A percentile compares a stretch with the other conserved stretches of the same genome.
Conservation (phyloP, 2,329 filamentous ascomycete species). For the Raffaelea arxii region DNA sequence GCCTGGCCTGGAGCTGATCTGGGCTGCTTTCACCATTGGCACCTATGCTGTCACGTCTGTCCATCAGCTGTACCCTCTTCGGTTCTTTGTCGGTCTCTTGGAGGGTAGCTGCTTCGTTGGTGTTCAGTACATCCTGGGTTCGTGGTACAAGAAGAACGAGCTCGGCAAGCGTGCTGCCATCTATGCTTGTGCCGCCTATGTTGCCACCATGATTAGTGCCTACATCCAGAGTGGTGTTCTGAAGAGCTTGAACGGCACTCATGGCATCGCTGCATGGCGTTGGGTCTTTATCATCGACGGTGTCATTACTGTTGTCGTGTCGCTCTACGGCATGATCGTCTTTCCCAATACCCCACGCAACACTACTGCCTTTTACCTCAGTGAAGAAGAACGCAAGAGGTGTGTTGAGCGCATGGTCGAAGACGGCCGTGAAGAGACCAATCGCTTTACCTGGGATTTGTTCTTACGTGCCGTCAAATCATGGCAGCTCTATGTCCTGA, state of each 20-base stretch:
- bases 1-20: constrained; percentile 9
- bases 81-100: constrained; percentile 44
- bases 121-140: constrained; percentile 33
- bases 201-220: constrained; percentile 26
- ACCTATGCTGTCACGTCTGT: constrained; percentile 10
- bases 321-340: constrained; percentile 36
- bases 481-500: constrained; percentile 19
- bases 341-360: constrained; percentile 38
- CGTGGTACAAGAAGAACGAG: constrained; percentile 51
- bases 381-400: constrained; percentile 23
- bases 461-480: constrained; percentile 14
- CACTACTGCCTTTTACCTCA: constrained; percentile 24
- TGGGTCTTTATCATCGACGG: constrained; percentile 41
- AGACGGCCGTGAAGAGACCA: constrained; percentile 16
- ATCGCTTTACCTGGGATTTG: constrained; percentile 15
- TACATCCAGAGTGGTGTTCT: constrained; percentile 31
- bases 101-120: constrained; percentile 45
- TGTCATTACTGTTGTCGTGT: constrained; percentile 41
- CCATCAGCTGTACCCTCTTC: constrained; percentile 31
- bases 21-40: constrained; percentile 15
- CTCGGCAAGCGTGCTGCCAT: constrained; percentile 53
- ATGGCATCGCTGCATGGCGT: constrained; percentile 40
- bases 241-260: constrained; percentile 25
- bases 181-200: constrained; percentile 50
- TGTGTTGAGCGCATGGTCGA: constrained; percentile 26